A percentile compares a stretch with the other conserved stretches of the same genome.
These are phyloP conservation scores for Chlorella variabilis DNA, from an alignment of 163 green algal genomes.

Conservation along the genomic window DNA sequence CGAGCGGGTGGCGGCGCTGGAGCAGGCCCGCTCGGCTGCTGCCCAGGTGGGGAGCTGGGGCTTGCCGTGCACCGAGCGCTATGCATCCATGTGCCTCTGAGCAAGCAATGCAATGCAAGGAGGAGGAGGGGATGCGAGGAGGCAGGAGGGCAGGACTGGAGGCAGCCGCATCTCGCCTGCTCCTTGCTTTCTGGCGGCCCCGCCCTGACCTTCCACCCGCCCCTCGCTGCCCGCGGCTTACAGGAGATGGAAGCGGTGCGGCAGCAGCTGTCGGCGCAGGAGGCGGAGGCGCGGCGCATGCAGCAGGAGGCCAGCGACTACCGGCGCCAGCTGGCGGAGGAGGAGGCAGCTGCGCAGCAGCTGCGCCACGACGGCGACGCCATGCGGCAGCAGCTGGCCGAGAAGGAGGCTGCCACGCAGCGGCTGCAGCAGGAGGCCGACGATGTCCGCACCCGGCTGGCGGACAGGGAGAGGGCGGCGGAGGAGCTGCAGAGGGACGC, in stretches of 20 bases:
- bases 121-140: too few species aligned
- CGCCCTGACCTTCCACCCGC: too few species aligned
- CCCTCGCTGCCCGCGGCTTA: too few species aligned
- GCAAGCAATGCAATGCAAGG: too few species aligned
- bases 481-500: background rate
- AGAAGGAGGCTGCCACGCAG: background rate
- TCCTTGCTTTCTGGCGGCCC: background rate
- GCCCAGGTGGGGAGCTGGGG: background rate
- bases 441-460: background rate
- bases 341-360: background rate
- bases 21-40: background rate
- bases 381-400: background rate
- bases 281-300: background rate
- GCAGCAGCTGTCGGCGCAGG: background rate
- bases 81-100: too few species aligned
- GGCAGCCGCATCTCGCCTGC: too few species aligned
- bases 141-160: too few species aligned
- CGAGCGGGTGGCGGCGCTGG: slow-evolving; percentile 1
- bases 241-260: background rate
- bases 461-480: background rate
- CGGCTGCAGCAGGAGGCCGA: background rate
- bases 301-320: background rate
- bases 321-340: background rate
- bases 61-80: too few species aligned
- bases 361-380: background rate